Conservation (phyloP, 352 stramenopile genomes). For the Pythium insidiosum region DNA sequence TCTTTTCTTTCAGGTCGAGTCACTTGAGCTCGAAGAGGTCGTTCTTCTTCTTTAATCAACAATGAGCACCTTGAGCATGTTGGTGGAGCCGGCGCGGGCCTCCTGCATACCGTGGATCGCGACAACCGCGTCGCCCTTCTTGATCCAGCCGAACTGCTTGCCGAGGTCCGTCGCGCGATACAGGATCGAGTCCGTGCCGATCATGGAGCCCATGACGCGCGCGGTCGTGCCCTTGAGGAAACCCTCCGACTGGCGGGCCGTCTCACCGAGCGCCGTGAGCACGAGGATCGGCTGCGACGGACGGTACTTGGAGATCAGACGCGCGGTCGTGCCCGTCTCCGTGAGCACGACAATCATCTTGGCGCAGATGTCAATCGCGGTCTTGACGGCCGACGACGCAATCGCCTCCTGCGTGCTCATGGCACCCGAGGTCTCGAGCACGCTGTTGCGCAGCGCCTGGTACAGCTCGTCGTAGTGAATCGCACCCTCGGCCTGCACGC, state of each 20-base stretch:
- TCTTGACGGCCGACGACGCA: constrained; percentile 96
- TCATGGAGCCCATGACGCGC: constrained; percentile 79
- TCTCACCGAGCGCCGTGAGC: constrained; percentile 59
- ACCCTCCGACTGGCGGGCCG: constrained; percentile 47
- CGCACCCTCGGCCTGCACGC: constrained; percentile 82
- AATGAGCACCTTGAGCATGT: constrained; percentile 90
- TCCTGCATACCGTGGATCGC: constrained; percentile 88
- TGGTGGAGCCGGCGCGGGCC: constrained; percentile 81
- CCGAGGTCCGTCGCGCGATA: constrained; percentile 82
- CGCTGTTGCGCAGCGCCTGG: constrained; percentile 65
- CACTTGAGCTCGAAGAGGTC: too few relatives aligned
- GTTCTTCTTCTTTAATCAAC: too few relatives aligned
- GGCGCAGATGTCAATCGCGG: constrained; percentile 93
- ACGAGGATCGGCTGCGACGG: constrained; percentile 77
- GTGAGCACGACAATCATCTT: constrained; percentile 97
- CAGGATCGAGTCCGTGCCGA: constrained; percentile 88
- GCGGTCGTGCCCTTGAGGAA: constrained; percentile 58
- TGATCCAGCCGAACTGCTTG: constrained; percentile 84
- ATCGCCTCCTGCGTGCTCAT: constrained; percentile 91
- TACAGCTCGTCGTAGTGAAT: constrained; percentile 89
- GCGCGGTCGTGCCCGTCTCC: constrained; percentile 91
- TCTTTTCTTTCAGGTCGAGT: too few relatives aligned
- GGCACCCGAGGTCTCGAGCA: constrained; percentile 53
- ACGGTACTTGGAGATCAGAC: constrained; percentile 94
- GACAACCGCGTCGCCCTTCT: constrained; percentile 84